A percentile compares a stretch with the other conserved stretches of the same genome.
Conservation (phyloP, 2,329 filamentous ascomycete species). For the Neurospora crassa region DNA sequence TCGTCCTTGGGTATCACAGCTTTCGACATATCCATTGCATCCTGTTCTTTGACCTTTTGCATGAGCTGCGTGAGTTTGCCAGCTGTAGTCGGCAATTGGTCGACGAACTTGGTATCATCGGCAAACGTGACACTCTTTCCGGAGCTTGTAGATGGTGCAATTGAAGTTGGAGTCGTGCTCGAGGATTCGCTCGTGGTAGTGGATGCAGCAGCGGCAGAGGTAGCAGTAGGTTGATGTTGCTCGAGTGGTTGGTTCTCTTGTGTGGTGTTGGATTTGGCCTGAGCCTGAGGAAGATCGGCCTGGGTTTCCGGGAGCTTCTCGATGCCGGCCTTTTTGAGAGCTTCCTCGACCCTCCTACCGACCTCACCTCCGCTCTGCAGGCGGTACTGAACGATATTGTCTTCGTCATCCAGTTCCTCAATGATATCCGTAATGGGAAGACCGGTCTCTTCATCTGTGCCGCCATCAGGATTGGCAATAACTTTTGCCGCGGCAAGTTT, state of each 20-base stretch:
- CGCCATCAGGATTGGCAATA: slow-evolving; percentile 48
- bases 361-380: slow-evolving; percentile 58
- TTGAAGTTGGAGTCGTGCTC: background rate
- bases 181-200: background rate
- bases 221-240: background rate
- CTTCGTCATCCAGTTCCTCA: slow-evolving; percentile 86
- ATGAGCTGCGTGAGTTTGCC: slow-evolving; percentile 47
- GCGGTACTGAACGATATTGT: slow-evolving; percentile 64
- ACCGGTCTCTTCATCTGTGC: slow-evolving; percentile 50
- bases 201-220: background rate
- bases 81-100: slow-evolving; percentile 30
- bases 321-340: slow-evolving; percentile 68
- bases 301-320: slow-evolving; percentile 22
- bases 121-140: slow-evolving; percentile 57
- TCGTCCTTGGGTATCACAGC: slow-evolving; percentile 65
- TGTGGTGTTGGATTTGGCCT: background rate
- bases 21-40: slow-evolving; percentile 33
- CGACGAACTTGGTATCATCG: slow-evolving; percentile 45
- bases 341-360: slow-evolving; percentile 59
- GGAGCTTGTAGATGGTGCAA: slow-evolving; percentile 3
- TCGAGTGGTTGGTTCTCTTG: background rate
- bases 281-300: slow-evolving; percentile 11
- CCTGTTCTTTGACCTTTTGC: slow-evolving; percentile 44
- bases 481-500: slow-evolving; percentile 56
- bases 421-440: slow-evolving; percentile 82